These are phyloP conservation scores for Sporisorium exsertum DNA, from an alignment of 1,284 basidiomycete species.

Conservation along the genomic window DNA sequence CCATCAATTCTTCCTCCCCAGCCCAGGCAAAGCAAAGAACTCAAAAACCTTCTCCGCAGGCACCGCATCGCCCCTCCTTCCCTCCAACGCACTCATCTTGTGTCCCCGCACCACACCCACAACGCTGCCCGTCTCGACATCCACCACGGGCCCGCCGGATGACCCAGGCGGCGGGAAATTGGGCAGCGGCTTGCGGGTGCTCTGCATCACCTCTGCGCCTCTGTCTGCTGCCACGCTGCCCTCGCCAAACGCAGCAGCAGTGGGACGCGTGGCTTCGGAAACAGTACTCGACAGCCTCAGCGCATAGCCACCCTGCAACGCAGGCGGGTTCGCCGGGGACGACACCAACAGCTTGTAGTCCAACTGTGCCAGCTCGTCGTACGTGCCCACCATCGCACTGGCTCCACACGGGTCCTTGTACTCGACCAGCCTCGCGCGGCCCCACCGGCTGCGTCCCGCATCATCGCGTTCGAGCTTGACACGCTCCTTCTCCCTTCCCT, in stretches of 20 bases:
- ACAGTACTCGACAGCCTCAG: slow-evolving; percentile 36
- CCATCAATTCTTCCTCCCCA: slow-evolving; percentile 1
- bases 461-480: slow-evolving; percentile 55
- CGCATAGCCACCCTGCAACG: slow-evolving; percentile 40
- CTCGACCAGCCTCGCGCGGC: slow-evolving; percentile 59
- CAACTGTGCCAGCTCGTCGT: slow-evolving; percentile 77
- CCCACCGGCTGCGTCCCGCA: slow-evolving; percentile 60
- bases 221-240: background rate
- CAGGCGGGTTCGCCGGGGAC: slow-evolving; percentile 50
- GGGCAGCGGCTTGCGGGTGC: slow-evolving; percentile 44
- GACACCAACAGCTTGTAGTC: slow-evolving; percentile 60
- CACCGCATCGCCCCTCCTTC: slow-evolving; percentile 77
- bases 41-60: slow-evolving; percentile 79
- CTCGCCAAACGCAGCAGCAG: background rate
- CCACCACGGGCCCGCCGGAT: slow-evolving; percentile 79
- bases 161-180: slow-evolving; percentile 76
- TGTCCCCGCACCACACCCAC: slow-evolving; percentile 78
- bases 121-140: slow-evolving; percentile 76
- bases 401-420: slow-evolving; percentile 64
- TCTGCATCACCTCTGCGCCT: slow-evolving; percentile 9
- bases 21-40: slow-evolving; percentile 12
- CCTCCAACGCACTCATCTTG: slow-evolving; percentile 74
- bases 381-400: slow-evolving; percentile 73
- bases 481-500: slow-evolving; percentile 41
- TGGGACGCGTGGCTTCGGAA: slow-evolving; percentile 2